Evolutionary conservation across 176 grass and related monocot species (phyloP), one percentile per base, ranked within the genome.

Genomic region (Oryza nivara): DNA sequence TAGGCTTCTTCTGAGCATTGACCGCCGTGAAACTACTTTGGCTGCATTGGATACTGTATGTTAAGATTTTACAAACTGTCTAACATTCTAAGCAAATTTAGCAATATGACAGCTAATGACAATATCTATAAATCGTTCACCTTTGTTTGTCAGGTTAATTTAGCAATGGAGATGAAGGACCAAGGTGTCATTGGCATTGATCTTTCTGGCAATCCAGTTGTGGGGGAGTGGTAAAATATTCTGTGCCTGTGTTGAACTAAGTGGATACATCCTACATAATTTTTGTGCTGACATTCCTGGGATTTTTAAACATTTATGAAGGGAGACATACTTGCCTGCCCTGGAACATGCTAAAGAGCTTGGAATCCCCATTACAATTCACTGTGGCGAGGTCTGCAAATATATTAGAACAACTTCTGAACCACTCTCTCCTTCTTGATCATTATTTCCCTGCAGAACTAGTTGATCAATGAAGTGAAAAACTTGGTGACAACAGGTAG

Each of bases 131-230:
- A 54, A 83, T 68, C 10, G 17, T 72, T 73, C 83, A 14, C 70
- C 43, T 85, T 36, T 17, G 34, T 79, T 80, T 26, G 11, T 10
- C 76, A 98, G 93, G 88, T 98, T 89, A 91, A 95, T 83, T 91
- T 98, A 80, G 96, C 96, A 84, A 89, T 85, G 83, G 93, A 95
- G 83, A 73, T 95, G 93, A 98, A 94, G 91, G 91, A 89, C 61
- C 73, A 87, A 30, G 96, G 91, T 73, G 89, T 98, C 44, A 87
- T 98, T 68, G 96, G 96, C 38, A 90, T 98, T 78, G 96, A 98
- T 77, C 90, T 98, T 68, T 98, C 96, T 60, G 96, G 96, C 52
- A 93, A 98, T 90, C 96, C 96, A 86, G 82, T 83, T 89, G 68
- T 95, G 79, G 96, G 96, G 51, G 86, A 98, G 43, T 98, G 96